phyloP scores from a whole-genome alignment of 2,329 filamentous ascomycete species.

The Talaromyces sp. region DNA sequence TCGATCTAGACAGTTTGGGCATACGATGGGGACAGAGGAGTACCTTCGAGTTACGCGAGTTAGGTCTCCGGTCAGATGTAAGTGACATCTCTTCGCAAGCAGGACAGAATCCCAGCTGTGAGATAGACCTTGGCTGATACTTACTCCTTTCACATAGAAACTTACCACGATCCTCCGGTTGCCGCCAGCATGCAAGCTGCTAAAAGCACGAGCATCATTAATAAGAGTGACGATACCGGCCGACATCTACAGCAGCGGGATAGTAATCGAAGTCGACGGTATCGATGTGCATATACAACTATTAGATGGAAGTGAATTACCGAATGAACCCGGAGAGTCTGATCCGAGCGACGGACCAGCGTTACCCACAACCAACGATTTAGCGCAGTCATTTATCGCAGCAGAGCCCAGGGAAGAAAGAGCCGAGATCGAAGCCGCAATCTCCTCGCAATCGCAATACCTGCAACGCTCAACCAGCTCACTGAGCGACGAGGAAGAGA shows the following conservation, averaged over 20 bases:
- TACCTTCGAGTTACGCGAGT: constrained; percentile 79
- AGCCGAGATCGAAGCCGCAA: constrained; percentile 55
- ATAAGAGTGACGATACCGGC: constrained; percentile 81
- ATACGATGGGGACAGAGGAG: constrained; percentile 77
- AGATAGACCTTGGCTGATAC: not conserved
- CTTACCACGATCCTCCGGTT: constrained; percentile 70
- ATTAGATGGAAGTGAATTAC: constrained; percentile 34
- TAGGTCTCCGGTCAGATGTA: constrained; percentile 75
- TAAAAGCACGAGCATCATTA: constrained; percentile 68
- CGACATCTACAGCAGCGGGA: constrained; percentile 81
- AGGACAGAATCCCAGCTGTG: not conserved
- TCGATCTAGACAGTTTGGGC: constrained; percentile 82
- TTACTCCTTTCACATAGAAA: constrained; percentile 72
- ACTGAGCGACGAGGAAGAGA: constrained; percentile 44
- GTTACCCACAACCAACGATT: constrained; percentile 55
- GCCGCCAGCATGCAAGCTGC: constrained; percentile 66
- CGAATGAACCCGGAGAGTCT: constrained; percentile 15
- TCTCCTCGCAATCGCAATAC: constrained; percentile 50
- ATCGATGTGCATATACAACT: constrained; percentile 67
- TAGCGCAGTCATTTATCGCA: constrained; percentile 59
- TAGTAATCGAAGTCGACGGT: constrained; percentile 75
- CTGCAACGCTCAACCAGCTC: constrained; percentile 50
- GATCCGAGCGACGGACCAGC: constrained; percentile 18
- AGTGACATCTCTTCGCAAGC: constrained; percentile 23
- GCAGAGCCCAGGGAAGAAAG: constrained; percentile 56